Evolutionary conservation across 768 basidiomycete genomes (phyloP), one percentile per base, ranked within the genome.

Genomic region (Termitomyces sp.): DNA sequence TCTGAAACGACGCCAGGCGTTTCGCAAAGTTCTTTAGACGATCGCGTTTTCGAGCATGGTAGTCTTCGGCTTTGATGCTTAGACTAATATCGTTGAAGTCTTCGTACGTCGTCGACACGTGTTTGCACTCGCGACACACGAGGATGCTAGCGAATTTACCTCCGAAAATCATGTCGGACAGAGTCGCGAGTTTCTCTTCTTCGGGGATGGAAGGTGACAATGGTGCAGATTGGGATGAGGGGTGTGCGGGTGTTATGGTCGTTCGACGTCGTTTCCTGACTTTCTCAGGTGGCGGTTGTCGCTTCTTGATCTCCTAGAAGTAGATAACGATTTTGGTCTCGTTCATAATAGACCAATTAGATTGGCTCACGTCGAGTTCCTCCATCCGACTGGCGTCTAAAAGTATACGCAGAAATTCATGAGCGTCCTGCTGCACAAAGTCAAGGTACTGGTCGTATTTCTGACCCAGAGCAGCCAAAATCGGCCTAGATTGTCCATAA

Each of bases 371-470:
- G 67, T 98, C 95, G 50, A 85, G 75, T 70, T 98, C 95, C 68
- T 98, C 95, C 92, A 95, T 95, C 53, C 92, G 83, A 80, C 95
- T 90, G 19, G 87, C 89, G 68, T 97, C 95, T 38, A 97, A 76
- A 58, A 98, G 76, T 61, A 95, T 94, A 34, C 92, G 81, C 25
- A 98, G 73, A 60, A 96, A 88, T 74, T 98, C 95, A 69, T 97
- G 95, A 23, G 95, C 92, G 66, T 98, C 95, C 70, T 97, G 95
- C 70, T 98, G 95, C 8, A 90, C 85, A 69, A 95, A 95, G 66
- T 95, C 95, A 44, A 91, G 83, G 65, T 97, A 98, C 65, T 98
- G 95, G 62, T 94, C 92, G 68, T 95, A 90, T 72, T 96, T 97
- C 63, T 78, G 76, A 3, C 93, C 90, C 16, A 97, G 75, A 11